Conservation (phyloP, 2,329 filamentous ascomycete genomes). For the Claviceps capensis region DNA sequence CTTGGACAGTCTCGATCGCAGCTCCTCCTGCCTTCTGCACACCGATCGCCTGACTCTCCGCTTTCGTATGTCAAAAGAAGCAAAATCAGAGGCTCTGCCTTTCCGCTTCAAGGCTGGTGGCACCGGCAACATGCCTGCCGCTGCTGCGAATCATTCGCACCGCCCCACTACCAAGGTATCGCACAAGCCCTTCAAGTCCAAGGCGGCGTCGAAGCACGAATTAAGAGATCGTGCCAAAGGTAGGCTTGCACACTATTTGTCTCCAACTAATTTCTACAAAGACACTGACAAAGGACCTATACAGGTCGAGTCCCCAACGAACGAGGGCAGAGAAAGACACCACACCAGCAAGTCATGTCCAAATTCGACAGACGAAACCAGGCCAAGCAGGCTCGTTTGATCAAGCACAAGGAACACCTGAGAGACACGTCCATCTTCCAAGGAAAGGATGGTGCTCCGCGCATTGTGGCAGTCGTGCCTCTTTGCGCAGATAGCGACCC, state of each 20-base stretch:
- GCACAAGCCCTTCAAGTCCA: constrained; percentile 87
- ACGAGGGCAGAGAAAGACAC: constrained; percentile 65
- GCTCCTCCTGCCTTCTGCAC: background rate
- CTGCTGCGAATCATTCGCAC: constrained; percentile 62
- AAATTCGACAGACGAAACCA: constrained; percentile 94
- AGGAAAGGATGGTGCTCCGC: constrained; percentile 75
- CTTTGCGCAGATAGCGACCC: constrained; percentile 62
- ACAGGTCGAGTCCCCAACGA: constrained; percentile 68
- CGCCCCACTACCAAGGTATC: constrained; percentile 78
- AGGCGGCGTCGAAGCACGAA: constrained; percentile 76
- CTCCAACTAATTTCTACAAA: background rate
- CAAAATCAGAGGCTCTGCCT: constrained; percentile 55
- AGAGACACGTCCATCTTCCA: constrained; percentile 69
- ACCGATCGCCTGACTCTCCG: background rate
- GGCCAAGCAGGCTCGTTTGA: constrained; percentile 74
- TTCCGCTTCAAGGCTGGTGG: constrained; percentile 79
- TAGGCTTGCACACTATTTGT: constrained; percentile 18
- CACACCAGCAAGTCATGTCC: constrained; percentile 92
- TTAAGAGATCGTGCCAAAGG: constrained; percentile 79
- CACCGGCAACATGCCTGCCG: constrained; percentile 60
- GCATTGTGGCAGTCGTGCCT: constrained; percentile 78
- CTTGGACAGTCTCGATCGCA: background rate
- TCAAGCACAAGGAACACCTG: constrained; percentile 72
- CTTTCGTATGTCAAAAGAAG: constrained; percentile 8
- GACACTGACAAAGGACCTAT: background rate